Evolutionary conservation across 192 early-diverging fungal species (phyloP).

Genomic region (Phycomyces nitens): DNA sequence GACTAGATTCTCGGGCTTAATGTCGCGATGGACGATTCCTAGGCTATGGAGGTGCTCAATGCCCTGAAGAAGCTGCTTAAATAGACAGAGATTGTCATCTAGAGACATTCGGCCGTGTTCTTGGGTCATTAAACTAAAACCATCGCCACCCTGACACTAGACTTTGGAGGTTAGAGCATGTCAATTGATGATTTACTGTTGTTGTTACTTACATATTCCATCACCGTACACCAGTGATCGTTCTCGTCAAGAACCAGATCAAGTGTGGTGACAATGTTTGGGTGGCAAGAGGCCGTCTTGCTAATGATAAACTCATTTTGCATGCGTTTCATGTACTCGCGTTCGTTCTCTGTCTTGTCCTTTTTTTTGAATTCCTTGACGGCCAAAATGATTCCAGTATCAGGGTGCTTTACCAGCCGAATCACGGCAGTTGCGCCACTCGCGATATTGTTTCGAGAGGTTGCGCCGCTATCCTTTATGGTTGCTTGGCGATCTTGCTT

Average conservation of each 20-base stretch:
- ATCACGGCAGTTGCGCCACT: slow-evolving; percentile 92
- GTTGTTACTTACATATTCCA: slow-evolving; percentile 59
- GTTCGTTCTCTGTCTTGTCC: slow-evolving; percentile 81
- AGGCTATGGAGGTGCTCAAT: slow-evolving; percentile 88
- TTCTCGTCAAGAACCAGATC: slow-evolving; percentile 93
- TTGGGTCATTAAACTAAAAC: slow-evolving; percentile 76
- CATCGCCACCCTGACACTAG: slow-evolving; percentile 92
- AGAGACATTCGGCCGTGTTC: slow-evolving; percentile 69
- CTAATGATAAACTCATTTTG: slow-evolving; percentile 94
- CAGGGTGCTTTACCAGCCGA: slow-evolving; percentile 59
- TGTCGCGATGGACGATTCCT: slow-evolving; percentile 93
- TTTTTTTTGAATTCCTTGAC: slow-evolving; percentile 89
- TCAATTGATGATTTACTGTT: too few relatives aligned
- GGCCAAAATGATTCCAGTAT: slow-evolving; percentile 61
- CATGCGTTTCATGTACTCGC: slow-evolving; percentile 94
- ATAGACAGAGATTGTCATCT: slow-evolving; percentile 85
- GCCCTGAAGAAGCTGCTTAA: slow-evolving; percentile 87
- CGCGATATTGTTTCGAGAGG: slow-evolving; percentile 59
- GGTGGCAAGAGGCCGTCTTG: slow-evolving; percentile 79
- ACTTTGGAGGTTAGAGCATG: too few relatives aligned
- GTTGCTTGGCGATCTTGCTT: slow-evolving; percentile 7
- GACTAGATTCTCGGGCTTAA: slow-evolving; percentile 86
- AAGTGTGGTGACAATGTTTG: slow-evolving; percentile 90
- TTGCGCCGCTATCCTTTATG: slow-evolving; percentile 2
- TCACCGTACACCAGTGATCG: slow-evolving; percentile 76